Evolutionary conservation across 2,329 filamentous ascomycete genomes (phyloP), one percentile per base, ranked within the genome.

Genomic region (Aspergillus fructus): DNA sequence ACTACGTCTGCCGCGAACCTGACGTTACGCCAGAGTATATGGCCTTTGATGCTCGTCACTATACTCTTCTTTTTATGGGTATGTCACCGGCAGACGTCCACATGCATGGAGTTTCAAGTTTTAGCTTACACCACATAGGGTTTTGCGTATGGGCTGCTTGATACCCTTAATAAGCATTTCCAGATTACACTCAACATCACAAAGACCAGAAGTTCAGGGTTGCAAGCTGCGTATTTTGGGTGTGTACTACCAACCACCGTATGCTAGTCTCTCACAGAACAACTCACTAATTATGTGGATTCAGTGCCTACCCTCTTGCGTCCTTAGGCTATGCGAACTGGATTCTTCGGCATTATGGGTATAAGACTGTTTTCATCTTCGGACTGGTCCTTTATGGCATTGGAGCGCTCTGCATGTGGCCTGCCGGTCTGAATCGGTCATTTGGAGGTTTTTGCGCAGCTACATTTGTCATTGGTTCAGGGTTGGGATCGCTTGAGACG

Each of bases 381-480:
- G 90, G 89, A 39, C 79, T 92, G 6, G 79, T 75, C 56, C 80
- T 91, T 45, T 90, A 91, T 71, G 86, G 88, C 1, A 79, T 85
- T 5, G 89, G 88, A 1, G 90, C 89, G 37, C 85, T 93, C 62
- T 91, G 92, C 76, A 93, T 93, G 76, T 94, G 90, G 90, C 90
- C 90, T 0, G 89, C 87, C 2, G 89, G 88, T 7, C 84, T 93
- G 9, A 83, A 91, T 58, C 81, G 82, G 45, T 89, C 85, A 15
- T 93, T 92, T 67, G 84, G 81, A 24, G 90, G 89, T 8, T 93
- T 92, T 75, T 91, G 88, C 66, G 84, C 83, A 37, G 83, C 74
- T 51, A 80, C 90, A 64, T 90, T 92, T 72, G 83, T 92, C 60
- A 88, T 91, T 58, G 89, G 89, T 30, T 87, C 86, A 56, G 89